Conservation (phyloP, 2,329 filamentous ascomycete species). For the Cladosporium cucumerinum region DNA sequence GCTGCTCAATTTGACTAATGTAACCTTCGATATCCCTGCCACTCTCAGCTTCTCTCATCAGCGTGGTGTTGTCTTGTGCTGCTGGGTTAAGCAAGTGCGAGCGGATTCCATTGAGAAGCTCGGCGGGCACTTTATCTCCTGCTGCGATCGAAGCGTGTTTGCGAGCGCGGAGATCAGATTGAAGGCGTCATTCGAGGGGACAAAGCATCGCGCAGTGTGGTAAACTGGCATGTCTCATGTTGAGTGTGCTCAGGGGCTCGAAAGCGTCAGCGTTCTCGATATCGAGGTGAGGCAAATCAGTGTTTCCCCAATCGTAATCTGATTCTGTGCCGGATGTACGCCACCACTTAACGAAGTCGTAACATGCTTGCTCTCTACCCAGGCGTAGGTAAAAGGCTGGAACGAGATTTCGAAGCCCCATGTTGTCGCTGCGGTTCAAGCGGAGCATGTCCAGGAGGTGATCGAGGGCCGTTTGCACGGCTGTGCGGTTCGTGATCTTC, state of each 20-base stretch:
- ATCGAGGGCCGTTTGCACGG: neutral
- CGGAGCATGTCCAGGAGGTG: slow-evolving; percentile 5
- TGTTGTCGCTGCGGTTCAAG: slow-evolving; percentile 1
- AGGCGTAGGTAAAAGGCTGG: neutral
- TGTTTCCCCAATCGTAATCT: neutral
- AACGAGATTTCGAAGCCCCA: neutral
- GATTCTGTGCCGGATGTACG: too few species aligned
- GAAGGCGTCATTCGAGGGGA: neutral
- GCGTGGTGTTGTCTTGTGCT: neutral
- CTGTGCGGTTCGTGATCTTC: neutral
- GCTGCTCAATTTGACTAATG: neutral
- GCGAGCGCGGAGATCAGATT: neutral
- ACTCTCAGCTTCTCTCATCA: neutral
- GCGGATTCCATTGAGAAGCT: neutral
- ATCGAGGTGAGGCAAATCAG: neutral
- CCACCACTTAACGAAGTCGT: slow-evolving; percentile 6
- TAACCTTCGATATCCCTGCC: neutral
- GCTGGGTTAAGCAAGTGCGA: neutral
- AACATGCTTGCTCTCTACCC: neutral
- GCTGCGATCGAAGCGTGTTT: neutral
- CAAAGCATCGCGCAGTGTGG: neutral
- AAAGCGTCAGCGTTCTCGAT: neutral
- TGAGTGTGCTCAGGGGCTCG: neutral
- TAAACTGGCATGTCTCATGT: neutral
- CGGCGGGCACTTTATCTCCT: neutral